phyloP scores from a whole-genome alignment of 2,329 filamentous ascomycete species.

The Monosporascus ibericus region DNA sequence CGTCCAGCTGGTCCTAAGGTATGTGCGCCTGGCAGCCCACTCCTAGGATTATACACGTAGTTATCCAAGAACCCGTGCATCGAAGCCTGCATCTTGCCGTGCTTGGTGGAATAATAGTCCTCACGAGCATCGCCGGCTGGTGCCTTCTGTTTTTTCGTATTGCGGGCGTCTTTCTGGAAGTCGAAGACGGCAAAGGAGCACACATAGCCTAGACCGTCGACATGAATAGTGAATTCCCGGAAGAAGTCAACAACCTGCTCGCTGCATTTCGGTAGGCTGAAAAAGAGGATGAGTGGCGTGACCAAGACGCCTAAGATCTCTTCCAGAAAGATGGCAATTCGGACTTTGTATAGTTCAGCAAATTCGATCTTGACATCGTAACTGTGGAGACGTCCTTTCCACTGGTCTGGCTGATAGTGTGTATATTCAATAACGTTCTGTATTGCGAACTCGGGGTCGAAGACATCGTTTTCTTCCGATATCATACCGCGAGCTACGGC shows the following conservation, averaged over 20 bases:
- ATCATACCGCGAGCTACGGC: constrained; percentile 76
- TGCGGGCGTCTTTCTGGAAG: constrained; percentile 72
- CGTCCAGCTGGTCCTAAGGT: constrained; percentile 43
- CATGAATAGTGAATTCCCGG: constrained; percentile 93
- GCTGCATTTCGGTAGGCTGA: constrained; percentile 79
- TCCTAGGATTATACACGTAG: constrained; percentile 71
- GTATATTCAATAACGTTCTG: constrained; percentile 87
- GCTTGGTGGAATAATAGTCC: constrained; percentile 91
- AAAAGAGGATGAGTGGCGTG: constrained; percentile 82
- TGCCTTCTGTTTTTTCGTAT: constrained; percentile 31
- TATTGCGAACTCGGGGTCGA: constrained; percentile 86
- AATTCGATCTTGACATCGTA: constrained; percentile 92
- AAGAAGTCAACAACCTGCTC: constrained; percentile 97
- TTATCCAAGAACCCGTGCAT: constrained; percentile 94
- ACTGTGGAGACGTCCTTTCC: constrained; percentile 85
- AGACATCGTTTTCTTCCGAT: constrained; percentile 81
- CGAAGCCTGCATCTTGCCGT: constrained; percentile 97
- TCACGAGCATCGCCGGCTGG: constrained; percentile 63
- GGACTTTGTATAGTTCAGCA: constrained; percentile 82
- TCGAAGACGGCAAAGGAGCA: constrained; percentile 98
- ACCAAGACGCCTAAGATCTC: constrained; percentile 90
- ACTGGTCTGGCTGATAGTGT: constrained; percentile 84
- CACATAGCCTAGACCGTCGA: constrained; percentile 91
- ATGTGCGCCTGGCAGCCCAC: constrained; percentile 55
- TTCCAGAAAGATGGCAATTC: constrained; percentile 84